Base-by-base conservation (phyloP, 2,329 filamentous ascomycete genomes). In the Penicillium brasilianum region DNA sequence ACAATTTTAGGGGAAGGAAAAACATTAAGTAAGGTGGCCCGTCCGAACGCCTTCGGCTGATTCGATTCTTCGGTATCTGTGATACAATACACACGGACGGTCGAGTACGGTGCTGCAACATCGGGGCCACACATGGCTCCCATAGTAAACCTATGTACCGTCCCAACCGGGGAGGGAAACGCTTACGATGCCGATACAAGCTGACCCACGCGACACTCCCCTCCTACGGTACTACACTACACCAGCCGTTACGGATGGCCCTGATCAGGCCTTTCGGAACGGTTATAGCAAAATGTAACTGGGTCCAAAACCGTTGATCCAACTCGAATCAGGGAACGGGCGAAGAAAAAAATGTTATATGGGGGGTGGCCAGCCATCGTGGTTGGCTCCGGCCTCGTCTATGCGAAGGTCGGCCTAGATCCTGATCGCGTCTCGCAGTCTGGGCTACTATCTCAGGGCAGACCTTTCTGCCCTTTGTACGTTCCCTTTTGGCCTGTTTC, bases 1-100 rank as follows among this genome's bases (percentile, higher is more conserved):
- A 69, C 65, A 71, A 62, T 69, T 76, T 76, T 74, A 72, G 73
- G 69, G 60, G 58, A 48, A 50, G 34, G 34, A 55, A 63, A 63
- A 63, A 63, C 58, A 61, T 59, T 60, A 66, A 60, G 57, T 63
- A 63, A 60, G 57, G 43, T 55, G 20, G 50, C 25, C 48, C 28
- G 48, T 50, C 50, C 34, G 50, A 37, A 53, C 32, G 20, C 20
- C 28, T 39, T 53, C 50, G 56, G 30, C 25, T 13, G 36, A 36
- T 41, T 36, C 34, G 36, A 28, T 14, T 25, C 22, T 50, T 51
- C 46, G 28, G 36, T 48, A 28, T 18, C 48, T 36, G n/a, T n/a
- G n/a, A n/a, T n/a, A n/a, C n/a, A n/a, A n/a, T 28, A 28, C 25
- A 28, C 25, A 28, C 25, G 25, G n/a, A n/a, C n/a, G n/a, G n/a